Base-by-base conservation (phyloP, 495 filamentous ascomycete species). In the Cetradonia linearis region DNA sequence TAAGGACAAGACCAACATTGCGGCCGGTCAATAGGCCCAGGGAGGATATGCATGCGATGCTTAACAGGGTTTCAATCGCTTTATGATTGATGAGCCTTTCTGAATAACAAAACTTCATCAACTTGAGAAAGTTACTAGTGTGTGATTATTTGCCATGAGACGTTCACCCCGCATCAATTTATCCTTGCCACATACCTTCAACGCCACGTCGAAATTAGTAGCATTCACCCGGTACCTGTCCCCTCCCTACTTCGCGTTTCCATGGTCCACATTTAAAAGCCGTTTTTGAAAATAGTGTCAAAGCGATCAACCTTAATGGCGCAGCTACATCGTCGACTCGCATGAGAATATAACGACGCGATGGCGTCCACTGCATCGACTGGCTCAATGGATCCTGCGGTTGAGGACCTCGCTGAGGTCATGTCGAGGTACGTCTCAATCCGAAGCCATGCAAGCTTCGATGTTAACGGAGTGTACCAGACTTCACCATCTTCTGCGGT, bases 1-100 rank as follows among this genome's bases (percentile, higher is more conserved):
- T 57, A 53, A 49, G 20, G 11, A 40, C 18, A 55, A 9, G 60
- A 49, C 54, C 42, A 57, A 36, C 28, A 20, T 62, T 62, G 54
- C 47, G 23, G 60, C 55, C 9, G n/a, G 46, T 27, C 31, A 36
- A 62, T 11, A 8, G 40, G 46, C 16, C 42, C 20, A 52, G 33
- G 40, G 28, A 37, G 42, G 23, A 20, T 36, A 37, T 33, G 53
- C 42, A 58, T 62, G 31, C 23, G 34, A 34, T 38, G 59, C 50
- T 61, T 9, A 27, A 42, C 4, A 25, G 33, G 47, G 36, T 40
- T 37, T 20, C 50, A 37, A 53, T 30, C 38, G 36, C 16, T 11
- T 52, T 40, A 20, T 0, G 44, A 20, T 20, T 30, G 46, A 31
- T 33, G 30, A 38, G 38, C 36, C 23, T 31, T 23, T 9, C 47